A percentile compares a stretch with the other conserved stretches of the same genome.
phyloP scores from a whole-genome alignment of 805 yeast genomes.

The Teunomyces pallodes region DNA sequence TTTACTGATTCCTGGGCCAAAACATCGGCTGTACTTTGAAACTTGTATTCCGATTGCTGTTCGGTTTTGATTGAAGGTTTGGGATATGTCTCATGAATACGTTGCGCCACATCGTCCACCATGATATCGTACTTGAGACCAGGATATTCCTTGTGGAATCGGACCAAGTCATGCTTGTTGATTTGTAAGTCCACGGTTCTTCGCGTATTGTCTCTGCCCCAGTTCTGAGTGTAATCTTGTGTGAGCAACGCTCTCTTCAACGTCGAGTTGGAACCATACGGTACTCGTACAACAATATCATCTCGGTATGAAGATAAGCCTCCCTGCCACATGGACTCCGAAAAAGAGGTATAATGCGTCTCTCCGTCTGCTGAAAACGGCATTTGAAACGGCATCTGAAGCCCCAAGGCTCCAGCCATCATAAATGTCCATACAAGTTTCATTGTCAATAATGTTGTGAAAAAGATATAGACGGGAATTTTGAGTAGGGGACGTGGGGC shows the following conservation, averaged over 20 bases:
- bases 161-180: slow-evolving; percentile 14
- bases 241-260: slow-evolving; percentile 17
- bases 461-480: too few species aligned
- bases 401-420: slow-evolving; percentile 2
- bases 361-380: neutral
- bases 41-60: neutral
- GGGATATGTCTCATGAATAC: slow-evolving; percentile 57
- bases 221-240: slow-evolving; percentile 23
- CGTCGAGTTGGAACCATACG: slow-evolving; percentile 20
- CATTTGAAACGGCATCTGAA: slow-evolving; percentile 5
- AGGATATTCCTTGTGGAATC: slow-evolving; percentile 21
- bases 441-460: neutral
- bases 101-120: slow-evolving; percentile 56
- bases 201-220: slow-evolving; percentile 47
- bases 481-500: neutral
- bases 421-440: neutral
- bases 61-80: neutral
- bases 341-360: slow-evolving; percentile 31
- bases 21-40: slow-evolving; percentile 10
- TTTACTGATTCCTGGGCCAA: neutral
- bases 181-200: slow-evolving; percentile 48
- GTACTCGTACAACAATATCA: slow-evolving; percentile 46
- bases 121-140: slow-evolving; percentile 36
- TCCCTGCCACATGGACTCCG: slow-evolving; percentile 33
- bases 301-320: slow-evolving; percentile 39